Base-by-base conservation (phyloP, 2,329 filamentous ascomycete species). In the Cercospora brassicicola region DNA sequence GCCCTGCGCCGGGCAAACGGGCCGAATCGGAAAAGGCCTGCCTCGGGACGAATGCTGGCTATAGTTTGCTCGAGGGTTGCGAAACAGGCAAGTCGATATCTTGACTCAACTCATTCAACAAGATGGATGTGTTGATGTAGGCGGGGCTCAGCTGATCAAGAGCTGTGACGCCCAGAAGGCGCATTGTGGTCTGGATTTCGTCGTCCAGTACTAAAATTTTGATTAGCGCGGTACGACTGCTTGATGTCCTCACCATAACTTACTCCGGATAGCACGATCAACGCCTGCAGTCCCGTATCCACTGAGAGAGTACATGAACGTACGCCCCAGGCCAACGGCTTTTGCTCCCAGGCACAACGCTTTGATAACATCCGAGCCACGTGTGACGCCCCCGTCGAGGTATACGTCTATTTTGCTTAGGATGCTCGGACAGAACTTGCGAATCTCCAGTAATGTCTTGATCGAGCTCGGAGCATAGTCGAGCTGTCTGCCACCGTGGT, bases 401-500 rank as follows among this genome's bases (percentile, higher is more conserved):
- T 76, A 80, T 7, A 82, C 78, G 59, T 82, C 80, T 15, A 80
- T 72, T 64, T 80, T 69, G 59, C 76, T 71, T 71, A 82, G 81
- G 18, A 82, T 76, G 15, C 79, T 76, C 0, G 80, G 80, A 15
- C 74, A 78, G 13, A 77, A 66, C n/a, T 87, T 88, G 78, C 91
- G 90, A 63, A 93, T 89, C 69, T 93, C 91, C 8, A 92, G 86
- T 4, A 91, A 91, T 61, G 94, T 88, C 74, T 95, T 91, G 10
- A 90, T 88, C 0, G 90, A 87, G 0, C 86, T 90, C 0, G 90
- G 89, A 2, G 85, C 83, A n/a, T 83, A 59, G 78, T 81, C 80
- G 62, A 80, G 74, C 59, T 79, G 77, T 57, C 80, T 76, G 10
- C 80, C 80, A 20, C 80, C 80, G 71, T 81, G 80, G 73, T 82